These are phyloP conservation scores for Oidium heveae DNA, from an alignment of 2,329 filamentous ascomycete genomes.

Conservation along the genomic window DNA sequence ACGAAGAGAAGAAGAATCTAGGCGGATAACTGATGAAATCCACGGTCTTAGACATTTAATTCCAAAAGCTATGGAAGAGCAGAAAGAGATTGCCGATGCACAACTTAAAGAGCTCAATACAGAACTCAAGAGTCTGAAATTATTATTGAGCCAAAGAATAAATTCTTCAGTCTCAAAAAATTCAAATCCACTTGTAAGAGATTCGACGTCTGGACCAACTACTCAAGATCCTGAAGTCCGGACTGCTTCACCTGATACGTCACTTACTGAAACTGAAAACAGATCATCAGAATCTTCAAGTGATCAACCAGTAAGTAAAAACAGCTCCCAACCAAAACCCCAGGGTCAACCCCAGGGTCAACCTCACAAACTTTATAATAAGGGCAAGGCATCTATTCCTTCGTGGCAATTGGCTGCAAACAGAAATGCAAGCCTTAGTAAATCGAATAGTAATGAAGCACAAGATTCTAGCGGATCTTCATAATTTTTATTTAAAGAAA, in stretches of 20 bases:
- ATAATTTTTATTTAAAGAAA: too few species aligned
- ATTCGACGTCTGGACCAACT: conserved; percentile 2
- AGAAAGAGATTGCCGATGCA: conserved; percentile 61
- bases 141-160: conserved; percentile 45
- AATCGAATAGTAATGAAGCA: conserved; percentile 2
- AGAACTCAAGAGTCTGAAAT: conserved; percentile 82
- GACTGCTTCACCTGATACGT: neutral
- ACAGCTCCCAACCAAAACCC: conserved; percentile 11
- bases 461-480: too few species aligned
- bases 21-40: conserved; percentile 68
- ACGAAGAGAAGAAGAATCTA: conserved; percentile 66
- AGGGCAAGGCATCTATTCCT: conserved; percentile 42
- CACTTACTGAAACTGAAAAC: conserved; percentile 6
- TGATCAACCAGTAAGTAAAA: conserved; percentile 12
- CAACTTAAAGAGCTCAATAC: conserved; percentile 62
- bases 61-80: conserved; percentile 66
- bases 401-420: conserved; percentile 52
- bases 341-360: conserved; percentile 19
- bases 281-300: conserved; percentile 13
- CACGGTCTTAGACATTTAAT: conserved; percentile 60
- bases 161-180: conserved; percentile 13
- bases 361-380: conserved; percentile 22
- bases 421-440: conserved; percentile 15
- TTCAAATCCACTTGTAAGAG: conserved; percentile 5
- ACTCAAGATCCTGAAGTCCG: conserved; percentile 3